Evolutionary conservation across 495 filamentous ascomycete species (phyloP).

Genomic region (Xylaria sp.): DNA sequence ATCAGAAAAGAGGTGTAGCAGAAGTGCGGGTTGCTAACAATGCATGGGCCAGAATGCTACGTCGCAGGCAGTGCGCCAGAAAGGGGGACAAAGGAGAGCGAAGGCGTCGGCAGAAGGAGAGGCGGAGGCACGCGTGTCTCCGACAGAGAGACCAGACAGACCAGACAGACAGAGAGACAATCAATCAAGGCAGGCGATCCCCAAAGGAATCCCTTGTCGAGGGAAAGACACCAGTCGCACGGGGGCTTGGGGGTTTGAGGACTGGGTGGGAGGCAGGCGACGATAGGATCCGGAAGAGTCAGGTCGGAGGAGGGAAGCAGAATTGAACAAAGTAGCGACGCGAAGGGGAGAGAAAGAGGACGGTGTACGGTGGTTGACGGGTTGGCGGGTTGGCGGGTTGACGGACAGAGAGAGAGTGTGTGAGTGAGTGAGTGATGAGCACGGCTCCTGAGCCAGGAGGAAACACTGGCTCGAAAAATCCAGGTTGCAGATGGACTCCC

Average conservation of each 20-base stretch:
- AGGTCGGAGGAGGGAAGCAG: slow-evolving; percentile 29
- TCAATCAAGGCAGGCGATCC: slow-evolving; percentile 27
- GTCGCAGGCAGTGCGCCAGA: slow-evolving; percentile 23
- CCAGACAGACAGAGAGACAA: slow-evolving; percentile 10
- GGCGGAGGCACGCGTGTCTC: slow-evolving; percentile 32
- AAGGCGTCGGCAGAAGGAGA: slow-evolving; percentile 20
- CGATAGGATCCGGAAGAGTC: slow-evolving; percentile 3
- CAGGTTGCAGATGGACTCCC: slow-evolving; percentile 35
- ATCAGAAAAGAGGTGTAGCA: slow-evolving; percentile 62
- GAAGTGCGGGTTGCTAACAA: slow-evolving; percentile 33
- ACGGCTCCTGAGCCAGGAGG: slow-evolving; percentile 31
- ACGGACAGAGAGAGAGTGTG: slow-evolving; percentile 20
- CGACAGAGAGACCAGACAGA: neutral
- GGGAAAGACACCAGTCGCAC: slow-evolving; percentile 23
- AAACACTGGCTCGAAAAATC: slow-evolving; percentile 44
- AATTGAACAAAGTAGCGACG: slow-evolving; percentile 32
- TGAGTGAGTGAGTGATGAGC: slow-evolving; percentile 26
- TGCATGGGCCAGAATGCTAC: slow-evolving; percentile 34
- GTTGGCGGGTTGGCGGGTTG: too few species aligned
- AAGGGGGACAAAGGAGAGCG: slow-evolving; percentile 23
- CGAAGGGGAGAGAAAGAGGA: slow-evolving; percentile 25
- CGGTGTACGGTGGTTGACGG: slow-evolving; percentile 25
- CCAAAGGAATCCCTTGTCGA: slow-evolving; percentile 28
- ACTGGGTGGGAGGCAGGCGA: neutral
- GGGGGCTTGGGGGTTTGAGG: slow-evolving; percentile 25